These are phyloP conservation scores for Herpotrichia juniperi DNA, from an alignment of 2,329 filamentous ascomycete species.

Conservation along the genomic window DNA sequence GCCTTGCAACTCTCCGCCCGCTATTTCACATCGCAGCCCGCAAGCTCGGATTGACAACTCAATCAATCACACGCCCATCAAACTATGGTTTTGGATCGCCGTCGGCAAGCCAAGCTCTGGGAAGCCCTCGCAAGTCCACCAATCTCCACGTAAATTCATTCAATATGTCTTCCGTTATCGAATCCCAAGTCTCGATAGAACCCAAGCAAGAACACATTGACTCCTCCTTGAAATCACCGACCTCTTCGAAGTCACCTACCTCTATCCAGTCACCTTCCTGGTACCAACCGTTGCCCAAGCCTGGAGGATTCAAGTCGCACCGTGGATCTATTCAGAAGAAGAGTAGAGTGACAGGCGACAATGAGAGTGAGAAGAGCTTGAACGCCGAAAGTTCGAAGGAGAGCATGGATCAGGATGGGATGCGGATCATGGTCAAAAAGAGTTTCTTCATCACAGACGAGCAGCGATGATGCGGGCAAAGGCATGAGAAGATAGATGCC, in stretches of 20 bases:
- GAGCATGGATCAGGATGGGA: slow-evolving; percentile 22
- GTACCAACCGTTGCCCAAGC: background rate
- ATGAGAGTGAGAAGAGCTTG: slow-evolving; percentile 32
- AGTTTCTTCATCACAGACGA: slow-evolving; percentile 39
- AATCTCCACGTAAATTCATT: slow-evolving; percentile 27
- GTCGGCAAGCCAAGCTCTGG: slow-evolving; percentile 12
- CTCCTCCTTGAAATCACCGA: slow-evolving; percentile 9
- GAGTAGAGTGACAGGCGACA: slow-evolving; percentile 16
- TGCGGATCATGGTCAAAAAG: slow-evolving; percentile 39
- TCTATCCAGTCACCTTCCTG: background rate
- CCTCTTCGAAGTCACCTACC: background rate
- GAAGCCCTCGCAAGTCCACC: slow-evolving; percentile 16
- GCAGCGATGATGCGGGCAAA: background rate
- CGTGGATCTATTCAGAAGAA: slow-evolving; percentile 4
- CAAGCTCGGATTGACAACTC: slow-evolving; percentile 30
- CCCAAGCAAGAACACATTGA: slow-evolving; percentile 17
- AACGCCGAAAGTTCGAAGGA: slow-evolving; percentile 20
- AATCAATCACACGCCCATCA: slow-evolving; percentile 22
- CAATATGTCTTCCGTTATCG: slow-evolving; percentile 22
- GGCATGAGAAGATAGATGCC: too few species aligned
- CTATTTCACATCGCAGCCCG: slow-evolving; percentile 34
- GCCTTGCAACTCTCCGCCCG: slow-evolving; percentile 42
- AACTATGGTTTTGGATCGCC: slow-evolving; percentile 19
- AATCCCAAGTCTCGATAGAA: slow-evolving; percentile 7
- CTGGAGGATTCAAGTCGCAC: background rate